Percentiles rank a stretch among this genome's conserved stretches.
Conservation (phyloP, 352 stramenopile genomes). For the Blastocystis sp. region DNA sequence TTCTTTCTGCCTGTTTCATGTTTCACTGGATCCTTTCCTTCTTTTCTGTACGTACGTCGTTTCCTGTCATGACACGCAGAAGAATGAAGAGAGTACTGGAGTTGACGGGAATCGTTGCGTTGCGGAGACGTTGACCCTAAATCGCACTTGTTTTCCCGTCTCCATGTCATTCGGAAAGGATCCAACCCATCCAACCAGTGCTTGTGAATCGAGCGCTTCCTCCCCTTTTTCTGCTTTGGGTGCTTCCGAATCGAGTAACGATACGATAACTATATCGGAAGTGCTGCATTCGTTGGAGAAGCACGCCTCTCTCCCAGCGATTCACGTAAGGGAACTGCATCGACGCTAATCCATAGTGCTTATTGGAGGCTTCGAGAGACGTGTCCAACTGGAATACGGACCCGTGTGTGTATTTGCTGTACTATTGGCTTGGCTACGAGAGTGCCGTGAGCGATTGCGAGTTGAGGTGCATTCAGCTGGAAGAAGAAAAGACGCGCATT, state of each 20-base stretch:
- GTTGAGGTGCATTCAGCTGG: neutral
- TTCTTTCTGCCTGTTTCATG: neutral
- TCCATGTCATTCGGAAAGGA: neutral
- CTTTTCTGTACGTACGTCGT: neutral
- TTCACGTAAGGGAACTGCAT: no score
- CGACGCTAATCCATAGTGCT: neutral
- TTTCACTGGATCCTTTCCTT: neutral
- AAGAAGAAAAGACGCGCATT: neutral
- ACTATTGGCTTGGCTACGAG: slow-evolving; percentile 3
- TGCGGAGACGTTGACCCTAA: no score
- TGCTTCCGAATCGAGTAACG: neutral
- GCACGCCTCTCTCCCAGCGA: neutral
- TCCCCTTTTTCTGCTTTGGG: no score
- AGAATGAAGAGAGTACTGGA: neutral
- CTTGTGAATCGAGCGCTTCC: neutral
- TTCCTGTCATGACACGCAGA: no score
- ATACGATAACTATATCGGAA: neutral
- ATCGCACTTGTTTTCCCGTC: neutral
- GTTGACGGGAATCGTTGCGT: no score
- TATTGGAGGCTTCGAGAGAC: neutral
- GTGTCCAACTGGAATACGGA: neutral
- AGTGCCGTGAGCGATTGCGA: neutral
- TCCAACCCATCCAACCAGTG: neutral
- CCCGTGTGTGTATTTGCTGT: neutral
- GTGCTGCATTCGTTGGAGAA: neutral